Base-by-base conservation (phyloP, 1,284 basidiomycete species). In the Pseudomicrostroma phylloplanum region DNA sequence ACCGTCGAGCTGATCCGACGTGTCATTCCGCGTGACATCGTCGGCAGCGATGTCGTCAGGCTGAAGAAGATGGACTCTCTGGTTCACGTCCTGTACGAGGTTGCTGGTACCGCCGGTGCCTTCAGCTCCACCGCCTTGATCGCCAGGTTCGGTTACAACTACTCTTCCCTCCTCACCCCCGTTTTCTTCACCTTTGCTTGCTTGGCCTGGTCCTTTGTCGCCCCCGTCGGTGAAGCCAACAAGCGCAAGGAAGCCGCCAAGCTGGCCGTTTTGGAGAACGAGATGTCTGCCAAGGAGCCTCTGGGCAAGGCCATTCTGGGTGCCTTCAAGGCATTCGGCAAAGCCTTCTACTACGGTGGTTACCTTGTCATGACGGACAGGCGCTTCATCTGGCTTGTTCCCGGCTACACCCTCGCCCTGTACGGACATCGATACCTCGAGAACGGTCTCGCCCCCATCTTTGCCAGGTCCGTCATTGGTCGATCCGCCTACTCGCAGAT, bases 341-440 rank as follows among this genome's bases (percentile, higher is more conserved):
- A 77, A 64, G 72, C 77, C 30, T 74, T 73, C 64, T 78, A 70
- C 68, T 70, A 72, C 61, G 79, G 79, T 49, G 73, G 66, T 19
- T 65, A 66, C 62, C 68, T 80, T 59, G 66, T 76, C 56, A 67
- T 78, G 61, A 64, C 68, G 36, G 61, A 74, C 60, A 69, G 80
- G 25, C 71, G 70, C 30, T 80, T 80, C 64, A 67, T 76, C 66
- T 80, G 80, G 78, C 72, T 80, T 59, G 67, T 78, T 11, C 72
- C 77, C 55, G 72, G 72, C 51, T 77, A 79, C 69, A 70, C 77
- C 19, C 62, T 79, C 53, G 78, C 79, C 21, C 73, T 81, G 15
- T 79, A 80, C 63, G 76, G 74, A 56, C 80, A 80, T 63, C 76
- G 80, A 55, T 80, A 79, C 68, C 75, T 80, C 64, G 80, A 81